Conservation (phyloP, 148 eudicot genomes). For the Diospyros lotus region DNA sequence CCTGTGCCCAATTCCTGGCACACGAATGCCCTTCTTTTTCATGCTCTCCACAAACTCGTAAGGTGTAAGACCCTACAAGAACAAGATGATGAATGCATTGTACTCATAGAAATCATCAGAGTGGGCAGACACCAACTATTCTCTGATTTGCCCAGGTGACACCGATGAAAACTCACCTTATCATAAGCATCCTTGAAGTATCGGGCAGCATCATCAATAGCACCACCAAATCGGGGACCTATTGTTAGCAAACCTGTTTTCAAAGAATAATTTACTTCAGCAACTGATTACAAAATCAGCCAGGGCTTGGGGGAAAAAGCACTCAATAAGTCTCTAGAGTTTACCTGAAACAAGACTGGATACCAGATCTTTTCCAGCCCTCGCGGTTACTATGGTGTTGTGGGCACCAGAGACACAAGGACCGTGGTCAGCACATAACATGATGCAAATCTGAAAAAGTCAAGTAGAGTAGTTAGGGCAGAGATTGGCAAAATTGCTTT, state of each 20-base stretch:
- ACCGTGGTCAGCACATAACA: slow-evolving; percentile 99
- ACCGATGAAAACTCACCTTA: slow-evolving; percentile 40
- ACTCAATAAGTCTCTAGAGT: background rate
- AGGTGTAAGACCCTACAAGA: slow-evolving; percentile 69
- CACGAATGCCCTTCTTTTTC: slow-evolving; percentile 99
- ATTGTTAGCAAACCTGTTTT: slow-evolving; percentile 83
- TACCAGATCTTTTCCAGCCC: slow-evolving; percentile 98
- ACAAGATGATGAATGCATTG: slow-evolving; percentile 12
- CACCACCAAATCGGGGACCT: slow-evolving; percentile 98
- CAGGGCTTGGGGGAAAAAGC: background rate
- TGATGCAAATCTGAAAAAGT: slow-evolving; percentile 67
- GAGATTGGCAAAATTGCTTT: background rate
- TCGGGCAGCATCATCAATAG: slow-evolving; percentile 97
- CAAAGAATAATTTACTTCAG: slow-evolving; percentile 5
- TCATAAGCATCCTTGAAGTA: slow-evolving; percentile 97
- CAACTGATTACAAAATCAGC: background rate
- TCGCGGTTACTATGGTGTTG: slow-evolving; percentile 93
- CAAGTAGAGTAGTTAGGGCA: background rate
- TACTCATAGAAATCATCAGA: background rate
- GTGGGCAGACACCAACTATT: background rate
- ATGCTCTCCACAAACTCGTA: slow-evolving; percentile 92
- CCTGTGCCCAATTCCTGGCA: slow-evolving; percentile 99
- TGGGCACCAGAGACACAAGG: slow-evolving; percentile 99
- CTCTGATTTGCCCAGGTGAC: background rate
- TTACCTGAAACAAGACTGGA: slow-evolving; percentile 96